phyloP scores from a whole-genome alignment of 257 asterid genomes.

The Mentha longifolia region DNA sequence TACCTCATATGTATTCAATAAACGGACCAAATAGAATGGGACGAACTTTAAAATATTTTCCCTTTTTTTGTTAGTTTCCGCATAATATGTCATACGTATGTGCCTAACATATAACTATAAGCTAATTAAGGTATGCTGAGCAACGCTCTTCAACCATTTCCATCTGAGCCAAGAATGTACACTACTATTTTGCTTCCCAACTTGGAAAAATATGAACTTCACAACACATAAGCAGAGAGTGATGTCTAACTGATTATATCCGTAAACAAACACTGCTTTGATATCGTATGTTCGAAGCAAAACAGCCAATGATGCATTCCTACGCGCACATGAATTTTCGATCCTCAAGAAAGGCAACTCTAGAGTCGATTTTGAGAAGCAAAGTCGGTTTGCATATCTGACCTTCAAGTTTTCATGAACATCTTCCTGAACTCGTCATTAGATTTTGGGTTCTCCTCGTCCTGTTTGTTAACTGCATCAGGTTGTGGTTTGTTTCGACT shows the following conservation, averaged over 20 bases:
- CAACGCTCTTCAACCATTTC: background rate
- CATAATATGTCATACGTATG: background rate
- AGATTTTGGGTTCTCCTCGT: slow-evolving; percentile 75
- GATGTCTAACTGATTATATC: background rate
- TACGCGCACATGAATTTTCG: background rate
- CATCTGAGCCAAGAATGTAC: background rate
- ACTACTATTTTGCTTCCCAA: background rate
- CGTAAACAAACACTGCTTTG: background rate
- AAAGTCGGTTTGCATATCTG: background rate
- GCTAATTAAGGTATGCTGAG: background rate
- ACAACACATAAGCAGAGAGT: background rate
- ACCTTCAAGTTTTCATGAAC: slow-evolving; percentile 54
- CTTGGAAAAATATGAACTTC: too few relatives aligned
- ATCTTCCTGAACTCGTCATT: slow-evolving; percentile 94
- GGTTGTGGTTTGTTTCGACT: slow-evolving; percentile 37
- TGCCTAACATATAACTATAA: background rate
- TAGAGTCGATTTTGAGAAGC: background rate
- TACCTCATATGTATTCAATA: too few relatives aligned
- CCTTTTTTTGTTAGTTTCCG: too few relatives aligned
- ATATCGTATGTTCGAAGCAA: background rate
- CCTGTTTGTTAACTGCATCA: slow-evolving; percentile 42
- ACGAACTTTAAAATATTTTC: too few relatives aligned
- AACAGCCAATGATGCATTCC: background rate
- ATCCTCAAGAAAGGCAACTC: background rate
- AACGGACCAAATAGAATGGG: too few relatives aligned